phyloP scores from a whole-genome alignment of 805 yeast species.

The Debaryomyces castellii region DNA sequence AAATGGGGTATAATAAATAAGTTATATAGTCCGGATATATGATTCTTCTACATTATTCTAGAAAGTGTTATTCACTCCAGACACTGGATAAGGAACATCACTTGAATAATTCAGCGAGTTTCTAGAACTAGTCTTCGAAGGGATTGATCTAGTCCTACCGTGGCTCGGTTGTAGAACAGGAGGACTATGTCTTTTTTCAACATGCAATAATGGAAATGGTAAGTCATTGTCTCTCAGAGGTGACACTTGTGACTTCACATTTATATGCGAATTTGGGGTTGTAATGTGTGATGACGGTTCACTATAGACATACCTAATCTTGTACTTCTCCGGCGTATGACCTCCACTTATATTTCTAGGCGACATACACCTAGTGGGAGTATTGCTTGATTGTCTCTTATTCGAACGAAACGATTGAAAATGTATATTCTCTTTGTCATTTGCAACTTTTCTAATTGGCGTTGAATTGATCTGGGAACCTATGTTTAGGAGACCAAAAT shows the following conservation, averaged over 20 bases:
- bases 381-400: neutral
- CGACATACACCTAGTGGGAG: neutral
- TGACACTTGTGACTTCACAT: neutral
- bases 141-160: neutral
- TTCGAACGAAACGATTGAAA: neutral
- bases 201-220: neutral
- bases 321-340: neutral
- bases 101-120: neutral
- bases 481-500: neutral
- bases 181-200: neutral
- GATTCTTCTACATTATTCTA: neutral
- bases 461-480: neutral
- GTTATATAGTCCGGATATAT: neutral
- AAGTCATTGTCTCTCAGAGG: neutral
- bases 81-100: neutral
- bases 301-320: neutral
- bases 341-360: neutral
- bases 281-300: neutral
- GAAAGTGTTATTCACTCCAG: neutral
- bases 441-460: neutral
- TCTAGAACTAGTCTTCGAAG: neutral
- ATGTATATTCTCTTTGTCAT: neutral
- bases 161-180: neutral
- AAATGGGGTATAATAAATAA: neutral
- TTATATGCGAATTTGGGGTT: neutral